Conservation (phyloP, 345 rosid genomes). For the Bruguiera sexangula region DNA sequence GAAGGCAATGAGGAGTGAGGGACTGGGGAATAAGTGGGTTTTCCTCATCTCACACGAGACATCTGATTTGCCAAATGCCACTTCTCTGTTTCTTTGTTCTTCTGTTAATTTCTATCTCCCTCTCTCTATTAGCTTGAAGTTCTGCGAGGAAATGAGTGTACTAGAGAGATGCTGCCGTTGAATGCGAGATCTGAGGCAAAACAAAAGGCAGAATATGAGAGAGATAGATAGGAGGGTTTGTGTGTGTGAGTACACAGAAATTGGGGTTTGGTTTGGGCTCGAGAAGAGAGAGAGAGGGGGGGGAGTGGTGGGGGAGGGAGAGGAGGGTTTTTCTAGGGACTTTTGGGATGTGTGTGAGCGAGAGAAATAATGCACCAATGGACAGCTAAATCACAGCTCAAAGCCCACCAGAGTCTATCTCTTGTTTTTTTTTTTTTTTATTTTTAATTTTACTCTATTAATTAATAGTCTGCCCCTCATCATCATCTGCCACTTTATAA, state of each 20-base stretch:
- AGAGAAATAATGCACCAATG: slow-evolving; percentile 31
- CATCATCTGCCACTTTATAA: not conserved
- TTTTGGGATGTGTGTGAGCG: slow-evolving; percentile 32
- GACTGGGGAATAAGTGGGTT: slow-evolving; percentile 27
- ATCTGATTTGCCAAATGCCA: slow-evolving; percentile 42
- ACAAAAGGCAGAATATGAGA: slow-evolving; percentile 4
- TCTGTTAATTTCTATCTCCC: not conserved
- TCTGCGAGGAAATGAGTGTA: slow-evolving; percentile 1
- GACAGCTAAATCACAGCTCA: slow-evolving; percentile 97
- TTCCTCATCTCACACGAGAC: slow-evolving; percentile 78
- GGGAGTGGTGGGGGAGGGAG: not conserved
- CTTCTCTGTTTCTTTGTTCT: slow-evolving; percentile 6
- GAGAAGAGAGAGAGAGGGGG: slow-evolving; percentile 3
- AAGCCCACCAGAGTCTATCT: slow-evolving; percentile 52
- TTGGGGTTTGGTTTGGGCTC: not conserved
- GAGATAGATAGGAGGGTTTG: not conserved
- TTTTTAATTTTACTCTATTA: not conserved
- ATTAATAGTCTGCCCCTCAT: not conserved
- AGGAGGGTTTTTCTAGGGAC: slow-evolving; percentile 37
- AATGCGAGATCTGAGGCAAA: slow-evolving; percentile 20
- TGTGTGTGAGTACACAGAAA: too few relatives aligned
- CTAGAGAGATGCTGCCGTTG: not conserved
- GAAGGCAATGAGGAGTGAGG: slow-evolving; percentile 20
- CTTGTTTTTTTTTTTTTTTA: not conserved
- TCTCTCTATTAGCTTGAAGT: not conserved